Base-by-base conservation (phyloP, 805 yeast species). In the Lipomyces sp. region DNA sequence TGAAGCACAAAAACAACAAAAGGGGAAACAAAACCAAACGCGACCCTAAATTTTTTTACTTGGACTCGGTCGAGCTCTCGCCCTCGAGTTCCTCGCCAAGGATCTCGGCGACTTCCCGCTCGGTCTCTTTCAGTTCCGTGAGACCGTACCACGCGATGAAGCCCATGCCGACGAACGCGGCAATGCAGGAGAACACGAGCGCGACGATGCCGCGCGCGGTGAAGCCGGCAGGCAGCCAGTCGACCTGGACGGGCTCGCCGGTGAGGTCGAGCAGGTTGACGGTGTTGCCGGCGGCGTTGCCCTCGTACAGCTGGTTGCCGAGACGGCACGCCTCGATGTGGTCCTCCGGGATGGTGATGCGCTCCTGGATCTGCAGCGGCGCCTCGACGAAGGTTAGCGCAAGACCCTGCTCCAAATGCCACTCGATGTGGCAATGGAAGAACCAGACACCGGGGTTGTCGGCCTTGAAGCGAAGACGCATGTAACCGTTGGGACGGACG, bases 381-480 rank as follows among this genome's bases (percentile, higher is more conserved):
- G 88, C 96, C 72, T 91, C 98, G 47, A 91, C 72, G 39, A 93
- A 72, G 10, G 76, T 74, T 49, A 89, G 62, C 11, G 95, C 95
- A 63, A 91, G 78, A 65, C 98, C 98, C 74, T 93, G 98, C 64
- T 82, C 78, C 75, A 91, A 78, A 74, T 93, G 98, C 98, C 98
- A 91, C 69, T 93, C 98, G 64, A 93, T 85, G 69, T 91, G 98
- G 72, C 98, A 91, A 74, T 91, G 98, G 95, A 93, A 93, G 69
- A 83, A 80, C 98, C 98, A 91, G 39, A 90, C 90, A 74, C 98
- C 98, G 29, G 98, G 98, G 69, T 93, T 93, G 67, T 85, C 83
- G 47, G 98, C 95, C 65, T 78, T 80, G 76, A 89, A 91, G 67
- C 98, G 80, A 57, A 91, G 65, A 29, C 87, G 90, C 64, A 89